Evolutionary conservation across 306 rosid species (phyloP).

Genomic region (Elaeagnus macrophylla): DNA sequence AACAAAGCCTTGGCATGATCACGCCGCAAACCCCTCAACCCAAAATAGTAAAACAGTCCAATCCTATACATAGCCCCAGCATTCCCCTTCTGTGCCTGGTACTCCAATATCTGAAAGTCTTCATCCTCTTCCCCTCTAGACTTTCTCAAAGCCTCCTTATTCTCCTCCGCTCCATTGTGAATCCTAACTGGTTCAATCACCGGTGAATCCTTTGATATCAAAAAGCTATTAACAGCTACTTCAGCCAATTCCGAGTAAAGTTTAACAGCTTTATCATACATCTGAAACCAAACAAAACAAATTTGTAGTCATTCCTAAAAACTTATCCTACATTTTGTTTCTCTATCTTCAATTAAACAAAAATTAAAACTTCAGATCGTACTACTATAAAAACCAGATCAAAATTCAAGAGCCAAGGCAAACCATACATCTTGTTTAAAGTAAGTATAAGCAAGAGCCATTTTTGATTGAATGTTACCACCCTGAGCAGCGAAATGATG

Average conservation of each 20-base stretch:
- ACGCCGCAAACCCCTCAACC: slow-evolving; percentile 81
- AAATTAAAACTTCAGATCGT: background rate
- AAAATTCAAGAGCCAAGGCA: background rate
- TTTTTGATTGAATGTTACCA: slow-evolving; percentile 85
- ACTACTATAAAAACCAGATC: too few species aligned
- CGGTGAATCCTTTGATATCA: slow-evolving; percentile 75
- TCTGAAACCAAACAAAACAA: slow-evolving; percentile 29
- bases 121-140: slow-evolving; percentile 90
- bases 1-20: slow-evolving; percentile 74
- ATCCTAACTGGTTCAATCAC: slow-evolving; percentile 82
- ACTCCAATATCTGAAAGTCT: slow-evolving; percentile 84
- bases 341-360: background rate
- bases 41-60: slow-evolving; percentile 92
- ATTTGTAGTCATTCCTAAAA: background rate
- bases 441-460: slow-evolving; percentile 88
- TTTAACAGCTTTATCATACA: slow-evolving; percentile 73
- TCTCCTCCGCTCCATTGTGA: slow-evolving; percentile 81
- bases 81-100: slow-evolving; percentile 91
- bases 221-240: slow-evolving; percentile 76
- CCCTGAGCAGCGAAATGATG: slow-evolving; percentile 69
- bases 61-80: slow-evolving; percentile 87
- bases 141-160: slow-evolving; percentile 80
- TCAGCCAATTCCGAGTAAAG: slow-evolving; percentile 81
- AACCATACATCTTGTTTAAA: slow-evolving; percentile 72
- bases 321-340: background rate